Percentiles rank a stretch among this genome's conserved stretches.
Evolutionary conservation across 441 rosid species (phyloP).

Genomic region (Viola pubescens): DNA sequence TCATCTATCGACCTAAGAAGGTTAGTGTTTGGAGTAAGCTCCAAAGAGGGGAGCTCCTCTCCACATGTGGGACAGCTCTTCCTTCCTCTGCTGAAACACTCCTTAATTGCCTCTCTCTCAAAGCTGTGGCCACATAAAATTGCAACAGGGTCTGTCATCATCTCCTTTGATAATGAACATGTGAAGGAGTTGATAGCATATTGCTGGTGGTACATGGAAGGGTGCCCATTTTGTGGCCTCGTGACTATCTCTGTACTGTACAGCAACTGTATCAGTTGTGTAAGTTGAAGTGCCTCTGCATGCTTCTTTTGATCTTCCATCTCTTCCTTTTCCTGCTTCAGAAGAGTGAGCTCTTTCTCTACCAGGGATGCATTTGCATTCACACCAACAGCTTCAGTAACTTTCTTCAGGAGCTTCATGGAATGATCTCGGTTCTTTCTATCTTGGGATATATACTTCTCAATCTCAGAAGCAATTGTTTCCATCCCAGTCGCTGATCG

Average conservation of each 20-base stretch:
- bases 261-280: slow-evolving; percentile 35
- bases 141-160: slow-evolving; percentile 45
- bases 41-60: slow-evolving; percentile 31
- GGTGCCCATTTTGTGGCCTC: slow-evolving; percentile 22
- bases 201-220: slow-evolving; percentile 14
- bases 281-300: slow-evolving; percentile 42
- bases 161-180: slow-evolving; percentile 39
- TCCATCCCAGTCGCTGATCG: slow-evolving; percentile 21
- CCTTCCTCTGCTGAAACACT: slow-evolving; percentile 29
- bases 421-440: slow-evolving; percentile 24
- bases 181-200: slow-evolving; percentile 30
- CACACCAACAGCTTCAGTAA: slow-evolving; percentile 38
- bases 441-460: slow-evolving; percentile 21
- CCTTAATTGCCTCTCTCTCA: slow-evolving; percentile 39
- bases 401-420: slow-evolving; percentile 30
- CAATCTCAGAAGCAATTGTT: slow-evolving; percentile 31
- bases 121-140: slow-evolving; percentile 45
- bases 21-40: slow-evolving; percentile 34
- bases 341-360: slow-evolving; percentile 31
- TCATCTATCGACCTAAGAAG: slow-evolving; percentile 41
- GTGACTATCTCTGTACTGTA: slow-evolving; percentile 31
- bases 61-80: slow-evolving; percentile 38
- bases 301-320: slow-evolving; percentile 46
- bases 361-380: slow-evolving; percentile 24
- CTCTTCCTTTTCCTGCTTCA: slow-evolving; percentile 40